These are phyloP conservation scores for Skeletonema marinoi DNA, from an alignment of 108 stramenopile genomes.

Conservation along the genomic window DNA sequence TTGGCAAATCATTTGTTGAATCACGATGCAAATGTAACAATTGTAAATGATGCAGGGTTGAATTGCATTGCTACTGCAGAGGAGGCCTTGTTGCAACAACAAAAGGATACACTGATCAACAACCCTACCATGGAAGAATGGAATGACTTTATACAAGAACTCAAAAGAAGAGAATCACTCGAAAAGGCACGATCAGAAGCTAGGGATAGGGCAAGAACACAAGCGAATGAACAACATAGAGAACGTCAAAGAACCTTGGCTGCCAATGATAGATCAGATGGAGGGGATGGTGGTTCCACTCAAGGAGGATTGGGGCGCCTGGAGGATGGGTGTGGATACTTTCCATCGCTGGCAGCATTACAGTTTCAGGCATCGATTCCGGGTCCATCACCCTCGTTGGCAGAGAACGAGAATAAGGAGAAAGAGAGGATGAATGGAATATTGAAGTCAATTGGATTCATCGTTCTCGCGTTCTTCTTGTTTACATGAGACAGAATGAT, in stretches of 20 bases:
- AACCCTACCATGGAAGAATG: slow-evolving; percentile 17
- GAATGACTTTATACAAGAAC: slow-evolving; percentile 37
- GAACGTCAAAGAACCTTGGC: slow-evolving; percentile 46
- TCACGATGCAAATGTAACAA: slow-evolving; percentile 40
- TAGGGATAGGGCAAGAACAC: slow-evolving; percentile 32
- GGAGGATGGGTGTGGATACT: slow-evolving; percentile 47
- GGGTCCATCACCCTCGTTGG: slow-evolving; percentile 36
- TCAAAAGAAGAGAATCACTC: slow-evolving; percentile 27
- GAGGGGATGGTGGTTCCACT: slow-evolving; percentile 1
- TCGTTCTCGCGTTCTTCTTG: slow-evolving; percentile 42
- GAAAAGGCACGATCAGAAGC: slow-evolving; percentile 37
- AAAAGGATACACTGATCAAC: neutral
- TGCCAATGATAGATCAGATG: slow-evolving; percentile 20
- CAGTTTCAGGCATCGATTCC: slow-evolving; percentile 51
- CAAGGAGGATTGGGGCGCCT: slow-evolving; percentile 34
- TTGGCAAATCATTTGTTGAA: slow-evolving; percentile 32
- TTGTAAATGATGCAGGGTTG: slow-evolving; percentile 39
- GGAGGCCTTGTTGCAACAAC: slow-evolving; percentile 2
- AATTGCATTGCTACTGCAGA: slow-evolving; percentile 45
- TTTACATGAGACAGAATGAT: slow-evolving; percentile 6
- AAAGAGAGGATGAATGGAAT: slow-evolving; percentile 40
- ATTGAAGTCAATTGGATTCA: slow-evolving; percentile 9
- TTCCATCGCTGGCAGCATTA: slow-evolving; percentile 41
- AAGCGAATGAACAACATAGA: slow-evolving; percentile 50
- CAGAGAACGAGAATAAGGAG: slow-evolving; percentile 36